Conservation (phyloP, 371 early-diverging fungal species). For the Zopfochytrium polystomum region DNA sequence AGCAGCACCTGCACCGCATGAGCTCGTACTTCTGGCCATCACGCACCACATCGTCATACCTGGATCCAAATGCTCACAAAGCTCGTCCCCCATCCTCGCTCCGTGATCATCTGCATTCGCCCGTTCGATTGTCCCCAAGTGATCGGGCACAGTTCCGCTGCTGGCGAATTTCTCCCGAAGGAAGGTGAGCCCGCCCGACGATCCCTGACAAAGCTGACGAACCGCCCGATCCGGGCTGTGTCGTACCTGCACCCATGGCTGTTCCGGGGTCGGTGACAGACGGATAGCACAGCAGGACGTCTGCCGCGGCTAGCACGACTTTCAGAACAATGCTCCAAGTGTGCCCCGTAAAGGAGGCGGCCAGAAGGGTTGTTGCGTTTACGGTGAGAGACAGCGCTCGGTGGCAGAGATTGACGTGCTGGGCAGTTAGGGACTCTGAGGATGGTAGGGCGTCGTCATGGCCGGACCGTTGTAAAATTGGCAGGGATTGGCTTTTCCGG, state of each 20-base stretch:
- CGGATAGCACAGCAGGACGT: conserved; percentile 15
- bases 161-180: no score
- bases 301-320: conserved; percentile 50
- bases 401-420: conserved; percentile 70
- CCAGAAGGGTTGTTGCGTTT: background rate
- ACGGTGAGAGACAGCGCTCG: conserved; percentile 46
- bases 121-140: conserved; percentile 45
- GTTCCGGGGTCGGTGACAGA: no score
- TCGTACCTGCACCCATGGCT: no score
- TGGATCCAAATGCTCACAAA: conserved; percentile 69
- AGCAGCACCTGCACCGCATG: conserved; percentile 66
- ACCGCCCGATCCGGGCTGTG: no score
- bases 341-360: conserved; percentile 51
- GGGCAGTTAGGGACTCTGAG: conserved; percentile 16
- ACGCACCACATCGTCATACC: no score
- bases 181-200: no score
- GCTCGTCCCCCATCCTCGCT: conserved; percentile 66
- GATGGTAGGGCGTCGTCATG: background rate
- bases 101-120: conserved; percentile 27
- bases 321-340: conserved; percentile 77
- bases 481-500: conserved; percentile 21
- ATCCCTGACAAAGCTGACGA: no score
- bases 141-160: no score
- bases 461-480: background rate
- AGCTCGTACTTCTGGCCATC: no score